A percentile compares a stretch with the other conserved stretches of the same genome.
Conservation (phyloP, 495 filamentous ascomycete genomes). For the Tuber calosporum region DNA sequence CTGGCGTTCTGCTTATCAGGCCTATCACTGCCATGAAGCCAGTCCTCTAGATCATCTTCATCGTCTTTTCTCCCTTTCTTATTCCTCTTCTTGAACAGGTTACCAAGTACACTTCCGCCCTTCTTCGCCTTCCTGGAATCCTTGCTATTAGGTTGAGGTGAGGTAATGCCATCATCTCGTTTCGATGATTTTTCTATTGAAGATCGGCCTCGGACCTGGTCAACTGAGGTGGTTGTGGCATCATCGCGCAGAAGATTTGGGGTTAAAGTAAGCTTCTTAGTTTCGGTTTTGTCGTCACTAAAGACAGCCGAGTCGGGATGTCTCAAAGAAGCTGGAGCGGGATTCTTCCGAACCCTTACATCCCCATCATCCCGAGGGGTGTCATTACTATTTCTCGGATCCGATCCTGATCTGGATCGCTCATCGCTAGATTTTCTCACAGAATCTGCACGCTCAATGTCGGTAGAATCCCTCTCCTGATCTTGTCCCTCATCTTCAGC, state of each 20-base stretch:
- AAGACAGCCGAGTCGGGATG: slow-evolving; percentile 57
- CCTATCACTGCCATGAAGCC: slow-evolving; percentile 41
- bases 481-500: slow-evolving; percentile 44
- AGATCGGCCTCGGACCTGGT: slow-evolving; percentile 48
- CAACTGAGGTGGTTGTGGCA: slow-evolving; percentile 23
- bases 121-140: slow-evolving; percentile 87
- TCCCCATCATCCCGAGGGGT: slow-evolving; percentile 29
- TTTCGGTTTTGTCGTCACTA: slow-evolving; percentile 89
- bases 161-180: slow-evolving; percentile 31
- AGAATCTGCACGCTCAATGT: slow-evolving; percentile 36
- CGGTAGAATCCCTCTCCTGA: slow-evolving; percentile 43
- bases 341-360: slow-evolving; percentile 40
- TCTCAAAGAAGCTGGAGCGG: slow-evolving; percentile 40
- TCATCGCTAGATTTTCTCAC: slow-evolving; percentile 41
- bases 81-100: slow-evolving; percentile 94
- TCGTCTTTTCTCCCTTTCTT: slow-evolving; percentile 64
- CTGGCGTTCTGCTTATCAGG: slow-evolving; percentile 53
- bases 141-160: slow-evolving; percentile 46
- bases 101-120: slow-evolving; percentile 83
- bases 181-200: slow-evolving; percentile 49
- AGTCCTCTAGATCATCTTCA: slow-evolving; percentile 51
- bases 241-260: slow-evolving; percentile 81
- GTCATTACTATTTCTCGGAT: slow-evolving; percentile 33
- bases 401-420: slow-evolving; percentile 10
- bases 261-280: slow-evolving; percentile 93